Evolutionary conservation across 176 grass and related monocot genomes (phyloP), one percentile per base, ranked within the genome.

Genomic region (Oryza longistaminata): DNA sequence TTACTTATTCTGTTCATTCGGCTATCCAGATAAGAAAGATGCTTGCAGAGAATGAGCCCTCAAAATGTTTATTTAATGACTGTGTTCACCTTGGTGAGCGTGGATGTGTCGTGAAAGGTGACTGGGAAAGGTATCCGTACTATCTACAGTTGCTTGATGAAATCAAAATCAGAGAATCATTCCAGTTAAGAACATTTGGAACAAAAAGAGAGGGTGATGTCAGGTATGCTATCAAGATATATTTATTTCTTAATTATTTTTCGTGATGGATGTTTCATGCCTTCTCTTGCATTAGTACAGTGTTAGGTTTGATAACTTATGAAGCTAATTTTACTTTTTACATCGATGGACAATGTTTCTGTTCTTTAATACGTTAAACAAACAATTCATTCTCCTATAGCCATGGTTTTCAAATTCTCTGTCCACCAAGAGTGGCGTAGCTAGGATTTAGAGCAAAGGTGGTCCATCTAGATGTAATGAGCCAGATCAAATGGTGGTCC

Each of bases 131-230:
- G 71, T 98, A 98, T 73, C 85, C 91, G 61, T 95, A 95, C 79
- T 98, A 98, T 88, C 86, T 95, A 42, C 96, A 98, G 68, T 90
- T 98, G 82, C 91, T 98, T 85, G 96, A 98, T 90, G 96, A 98
- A 83, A 98, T 95, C 76, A 98, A 93, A 90, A 93, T 95, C 21
- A 93, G 93, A 85, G 93, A 95, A 83, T 92, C 92, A 53, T 92
- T 98, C 73, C 96, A 98, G 66, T 67, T 98, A 39, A 83, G 96
- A n/a, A 95, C 93, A 62, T 90, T 98, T 81, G 93, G 96, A 81
- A 98, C 93, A 81, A 98, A 95, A 82, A 91, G 93, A 67, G 96
- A 98, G 91, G 73, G 87, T 53, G 91, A 95, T 87, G 84, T 95
- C 67, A 95, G 96, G 96, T 98, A 87, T 83, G 76, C 80, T 62